phyloP scores from a whole-genome alignment of 2,329 filamentous ascomycete species.

The Achaetomium macrosporum region DNA sequence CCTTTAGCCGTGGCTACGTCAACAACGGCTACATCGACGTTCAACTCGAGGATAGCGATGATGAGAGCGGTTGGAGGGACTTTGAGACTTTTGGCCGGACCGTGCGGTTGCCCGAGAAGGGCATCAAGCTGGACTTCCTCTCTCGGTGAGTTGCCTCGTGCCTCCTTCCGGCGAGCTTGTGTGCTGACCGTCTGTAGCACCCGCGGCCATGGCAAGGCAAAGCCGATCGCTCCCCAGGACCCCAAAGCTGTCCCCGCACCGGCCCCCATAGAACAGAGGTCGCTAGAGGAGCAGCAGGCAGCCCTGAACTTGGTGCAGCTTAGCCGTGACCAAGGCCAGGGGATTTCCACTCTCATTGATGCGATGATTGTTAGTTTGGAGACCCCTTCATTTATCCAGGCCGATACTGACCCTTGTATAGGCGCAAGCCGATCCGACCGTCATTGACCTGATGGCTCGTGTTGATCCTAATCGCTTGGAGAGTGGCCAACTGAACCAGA shows the following conservation, averaged over 20 bases:
- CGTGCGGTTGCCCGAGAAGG: conserved; percentile 58
- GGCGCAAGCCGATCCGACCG: conserved; percentile 39
- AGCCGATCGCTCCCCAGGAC: neutral
- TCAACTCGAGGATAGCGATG: conserved; percentile 52
- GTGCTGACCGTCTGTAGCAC: conserved; percentile 25
- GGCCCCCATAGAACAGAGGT: conserved; percentile 31
- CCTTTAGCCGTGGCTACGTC: conserved; percentile 56
- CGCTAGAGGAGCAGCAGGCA: conserved; percentile 59
- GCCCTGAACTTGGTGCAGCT: conserved; percentile 59
- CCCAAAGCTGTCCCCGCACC: neutral
- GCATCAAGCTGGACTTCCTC: conserved; percentile 69
- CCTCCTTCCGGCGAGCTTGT: neutral
- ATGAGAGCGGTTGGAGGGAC: conserved; percentile 53
- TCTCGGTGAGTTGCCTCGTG: conserved; percentile 42
- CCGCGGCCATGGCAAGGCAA: conserved; percentile 25
- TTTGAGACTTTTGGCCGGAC: conserved; percentile 56
- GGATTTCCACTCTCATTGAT: conserved; percentile 49
- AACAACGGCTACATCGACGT: conserved; percentile 71
- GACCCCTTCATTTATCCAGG: neutral
- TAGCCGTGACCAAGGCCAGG: conserved; percentile 37
- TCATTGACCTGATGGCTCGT: conserved; percentile 46
- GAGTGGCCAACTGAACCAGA: conserved; percentile 33
- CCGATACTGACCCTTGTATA: conserved; percentile 24
- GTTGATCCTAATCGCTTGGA: conserved; percentile 39
- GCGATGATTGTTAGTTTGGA: conserved; percentile 56